phyloP scores from a whole-genome alignment of 2,329 filamentous ascomycete genomes.

The Aureobasidium uvarum region DNA sequence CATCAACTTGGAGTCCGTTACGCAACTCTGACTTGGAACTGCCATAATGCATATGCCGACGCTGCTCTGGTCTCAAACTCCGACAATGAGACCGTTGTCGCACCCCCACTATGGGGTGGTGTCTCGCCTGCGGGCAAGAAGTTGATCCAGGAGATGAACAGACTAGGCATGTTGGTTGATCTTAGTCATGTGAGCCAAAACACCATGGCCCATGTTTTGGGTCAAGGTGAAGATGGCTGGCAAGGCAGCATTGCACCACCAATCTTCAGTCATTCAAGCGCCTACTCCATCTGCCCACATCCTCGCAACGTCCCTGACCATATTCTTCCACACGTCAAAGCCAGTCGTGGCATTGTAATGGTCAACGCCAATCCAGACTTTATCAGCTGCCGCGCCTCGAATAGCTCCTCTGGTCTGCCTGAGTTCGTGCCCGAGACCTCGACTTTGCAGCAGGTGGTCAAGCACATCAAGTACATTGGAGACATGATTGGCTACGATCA shows the following conservation, averaged over 20 bases:
- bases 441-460: constrained; percentile 72
- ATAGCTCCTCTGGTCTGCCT: constrained; percentile 61
- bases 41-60: constrained; percentile 86
- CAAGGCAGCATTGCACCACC: constrained; percentile 73
- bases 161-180: constrained; percentile 91
- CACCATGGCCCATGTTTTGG: constrained; percentile 81
- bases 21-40: constrained; percentile 87
- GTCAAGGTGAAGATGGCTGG: constrained; percentile 59
- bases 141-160: constrained; percentile 86
- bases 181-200: constrained; percentile 74
- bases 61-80: constrained; percentile 64
- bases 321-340: constrained; percentile 72
- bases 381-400: constrained; percentile 65
- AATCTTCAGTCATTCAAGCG: constrained; percentile 87
- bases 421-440: constrained; percentile 65
- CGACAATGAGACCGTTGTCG: constrained; percentile 41
- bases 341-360: constrained; percentile 77
- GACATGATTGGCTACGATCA: constrained; percentile 80
- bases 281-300: constrained; percentile 77
- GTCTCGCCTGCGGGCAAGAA: constrained; percentile 67
- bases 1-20: constrained; percentile 80
- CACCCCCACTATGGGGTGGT: constrained; percentile 65
- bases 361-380: constrained; percentile 85
- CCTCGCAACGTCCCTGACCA: constrained; percentile 88
- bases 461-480: constrained; percentile 81